Evolutionary conservation across 2,329 filamentous ascomycete species (phyloP), one percentile per base, ranked within the genome.

Genomic region (Fusarium anthophilum): DNA sequence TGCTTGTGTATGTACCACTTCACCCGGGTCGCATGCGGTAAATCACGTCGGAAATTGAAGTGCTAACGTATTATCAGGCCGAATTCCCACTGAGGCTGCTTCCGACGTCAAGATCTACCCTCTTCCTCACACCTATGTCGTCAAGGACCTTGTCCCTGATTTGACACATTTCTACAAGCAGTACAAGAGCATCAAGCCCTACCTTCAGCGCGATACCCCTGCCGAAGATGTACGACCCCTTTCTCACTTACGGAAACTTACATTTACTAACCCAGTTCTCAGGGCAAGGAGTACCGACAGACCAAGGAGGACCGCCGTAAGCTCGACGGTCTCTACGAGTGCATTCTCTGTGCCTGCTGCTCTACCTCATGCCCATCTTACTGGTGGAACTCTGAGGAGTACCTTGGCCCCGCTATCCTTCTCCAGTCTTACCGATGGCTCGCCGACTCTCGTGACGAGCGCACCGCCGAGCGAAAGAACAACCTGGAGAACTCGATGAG

Each of bases 331-430:
- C 91, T 98, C 37, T 98, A 99, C 88, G 96, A 99, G 87, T 99
- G 96, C 87, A 98, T 99, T 85, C 92, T 99, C 67, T 99, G 96
- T 89, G 96, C 96, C 79, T 99, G 96, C 92, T 99, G 96, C 91
- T 96, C 94, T 77, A 99, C 96, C 28, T 98, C 96, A 53, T 99
- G 96, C 89, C 96, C 96, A n/a, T 98, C 95, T 24, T 99, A 99
- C 90, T 99, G 96, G 96, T 99, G 96, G 96, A 99, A 99, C 89
- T 92, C 93, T 78, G 95, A 98, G 86, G 95, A 98, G 85, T 99
- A 99, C 87, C 94, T 99, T 57, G 96, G 96, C 74, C 96, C 96
- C 69, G 96, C 96, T 77, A 94, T 99, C 70, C 93, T 99, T 60
- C 91, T 99, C 77, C 96, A 99, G 87, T 98, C 95, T 14, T 99